A percentile compares a stretch with the other conserved stretches of the same genome.
These are phyloP conservation scores for Trypanosomatidae sp. DNA, from an alignment of 208 protist genomes.

Conservation along the genomic window DNA sequence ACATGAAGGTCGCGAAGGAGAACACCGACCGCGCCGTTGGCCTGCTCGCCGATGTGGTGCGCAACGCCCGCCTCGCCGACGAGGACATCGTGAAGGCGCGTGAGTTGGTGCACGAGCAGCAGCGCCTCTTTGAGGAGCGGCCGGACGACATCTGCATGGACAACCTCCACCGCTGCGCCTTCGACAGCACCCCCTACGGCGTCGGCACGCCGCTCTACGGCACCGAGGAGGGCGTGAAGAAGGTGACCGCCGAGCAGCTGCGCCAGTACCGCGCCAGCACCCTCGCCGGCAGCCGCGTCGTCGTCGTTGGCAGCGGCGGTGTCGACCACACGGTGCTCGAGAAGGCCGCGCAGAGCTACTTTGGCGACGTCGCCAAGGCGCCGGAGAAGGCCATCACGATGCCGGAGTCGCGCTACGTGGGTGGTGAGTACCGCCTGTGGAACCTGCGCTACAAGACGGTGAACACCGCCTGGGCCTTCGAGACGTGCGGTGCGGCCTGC, in stretches of 20 bases:
- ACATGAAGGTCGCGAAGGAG: conserved; percentile 95
- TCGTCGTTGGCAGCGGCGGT: conserved; percentile 95
- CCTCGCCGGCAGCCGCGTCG: conserved; percentile 93
- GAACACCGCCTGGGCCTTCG: conserved; percentile 82
- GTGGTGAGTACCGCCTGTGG: conserved; percentile 74
- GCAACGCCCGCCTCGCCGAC: conserved; percentile 88
- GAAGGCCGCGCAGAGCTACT: conserved; percentile 88
- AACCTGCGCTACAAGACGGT: conserved; percentile 78
- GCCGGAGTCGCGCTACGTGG: conserved; percentile 72
- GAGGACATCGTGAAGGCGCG: conserved; percentile 94
- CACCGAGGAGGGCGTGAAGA: conserved; percentile 90
- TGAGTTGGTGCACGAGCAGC: conserved; percentile 95
- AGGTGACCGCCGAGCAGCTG: conserved; percentile 78
- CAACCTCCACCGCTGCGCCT: conserved; percentile 95
- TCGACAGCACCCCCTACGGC: conserved; percentile 92
- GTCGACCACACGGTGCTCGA: conserved; percentile 95
- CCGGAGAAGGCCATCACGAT: conserved; percentile 21
- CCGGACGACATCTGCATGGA: conserved; percentile 98
- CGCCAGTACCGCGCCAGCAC: conserved; percentile 84
- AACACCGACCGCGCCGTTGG: conserved; percentile 95
- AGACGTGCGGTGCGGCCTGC: conserved; percentile 86
- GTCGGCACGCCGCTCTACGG: conserved; percentile 96
- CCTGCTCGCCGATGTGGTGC: conserved; percentile 97
- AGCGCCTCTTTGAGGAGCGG: conserved; percentile 95
- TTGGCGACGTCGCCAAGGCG: conserved; percentile 72